Evolutionary conservation across 768 basidiomycete species (phyloP).

Genomic region (Mycena vulgaris): DNA sequence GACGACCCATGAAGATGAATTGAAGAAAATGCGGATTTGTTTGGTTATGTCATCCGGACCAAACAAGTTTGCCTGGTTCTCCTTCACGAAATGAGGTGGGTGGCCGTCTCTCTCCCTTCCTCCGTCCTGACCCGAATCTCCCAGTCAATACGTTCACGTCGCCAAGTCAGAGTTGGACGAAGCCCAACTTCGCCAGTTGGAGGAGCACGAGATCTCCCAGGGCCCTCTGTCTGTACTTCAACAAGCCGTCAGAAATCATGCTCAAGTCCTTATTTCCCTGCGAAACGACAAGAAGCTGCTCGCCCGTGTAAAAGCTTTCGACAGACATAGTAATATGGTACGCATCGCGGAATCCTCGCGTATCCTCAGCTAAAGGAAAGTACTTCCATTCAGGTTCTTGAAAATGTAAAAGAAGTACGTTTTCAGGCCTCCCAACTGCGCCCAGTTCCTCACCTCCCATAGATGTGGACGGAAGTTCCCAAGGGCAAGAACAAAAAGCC

Average conservation of each 20-base stretch:
- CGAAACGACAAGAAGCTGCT: slow-evolving; percentile 99
- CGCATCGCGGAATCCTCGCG: slow-evolving; percentile 43
- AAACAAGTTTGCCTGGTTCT: background rate
- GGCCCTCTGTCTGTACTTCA: slow-evolving; percentile 97
- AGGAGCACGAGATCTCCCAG: slow-evolving; percentile 99
- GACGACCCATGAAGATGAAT: slow-evolving; percentile 70
- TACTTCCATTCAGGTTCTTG: slow-evolving; percentile 76
- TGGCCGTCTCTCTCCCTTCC: slow-evolving; percentile 7
- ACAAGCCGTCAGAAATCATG: slow-evolving; percentile 97
- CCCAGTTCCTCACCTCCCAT: slow-evolving; percentile 1
- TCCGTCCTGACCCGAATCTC: slow-evolving; percentile 14
- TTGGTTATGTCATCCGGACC: background rate
- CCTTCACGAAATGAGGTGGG: slow-evolving; percentile 34
- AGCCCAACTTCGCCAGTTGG: slow-evolving; percentile 94
- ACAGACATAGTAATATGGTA: slow-evolving; percentile 99
- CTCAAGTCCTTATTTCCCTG: slow-evolving; percentile 96
- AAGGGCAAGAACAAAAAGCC: slow-evolving; percentile 99
- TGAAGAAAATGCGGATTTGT: slow-evolving; percentile 18
- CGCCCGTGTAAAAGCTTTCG: slow-evolving; percentile 97
- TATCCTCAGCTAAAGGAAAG: slow-evolving; percentile 32
- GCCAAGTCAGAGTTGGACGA: slow-evolving; percentile 98
- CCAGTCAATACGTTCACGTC: slow-evolving; percentile 96
- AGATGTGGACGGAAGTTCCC: slow-evolving; percentile 99
- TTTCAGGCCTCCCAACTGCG: background rate
- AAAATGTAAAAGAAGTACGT: slow-evolving; percentile 96